Base-by-base conservation (phyloP, 73 alveolate genomes). In the Diophrys appendiculata region DNA sequence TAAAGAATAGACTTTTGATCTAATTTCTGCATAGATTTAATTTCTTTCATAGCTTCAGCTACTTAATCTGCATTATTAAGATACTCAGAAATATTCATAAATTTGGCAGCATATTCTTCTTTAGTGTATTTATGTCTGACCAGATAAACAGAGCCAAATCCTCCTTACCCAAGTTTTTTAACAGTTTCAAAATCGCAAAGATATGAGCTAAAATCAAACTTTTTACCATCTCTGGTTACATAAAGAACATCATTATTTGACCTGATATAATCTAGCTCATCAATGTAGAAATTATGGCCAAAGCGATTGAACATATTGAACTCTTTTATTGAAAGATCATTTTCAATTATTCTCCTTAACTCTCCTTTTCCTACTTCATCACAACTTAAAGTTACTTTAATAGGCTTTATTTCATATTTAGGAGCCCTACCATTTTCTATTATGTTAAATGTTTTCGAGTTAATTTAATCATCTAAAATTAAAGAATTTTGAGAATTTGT, bases 41-140 rank as follows among this genome's bases (percentile, higher is more conserved):
- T 69, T 85, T 93, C 97, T 52, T 79, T 76, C 35, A 91, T 76
- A 32, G 95, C 93, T 32, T 93, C 84, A 60, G 94, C 97, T 23
- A 93, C 92, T 43, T 94, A 92, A 78, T 95, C 97, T 5, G 98
- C 97, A 5, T 96, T 80, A 30, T 74, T 86, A 29, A 83, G 68
- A 22, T 76, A 74, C 30, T 90, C 91, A 33, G 80, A 64, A 67
- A 92, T 75, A 52, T 95, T 89, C 29, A 97, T 90, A 29, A 91
- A 86, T 89, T 97, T 97, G 30, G 96, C 94, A 8, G 99, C 99
- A 14, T 93, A 98, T 87, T 90, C 81, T 55, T 95, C 96, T 33
- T 91, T 79, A 28, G 98, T 93, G 33, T 84, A 68, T 55, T 89
- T 90, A 74, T 94, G 98, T 43, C 84, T 90, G 55, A 94, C 96